Base-by-base conservation (phyloP, 805 yeast genomes). In the Soucietia sequanensis region DNA sequence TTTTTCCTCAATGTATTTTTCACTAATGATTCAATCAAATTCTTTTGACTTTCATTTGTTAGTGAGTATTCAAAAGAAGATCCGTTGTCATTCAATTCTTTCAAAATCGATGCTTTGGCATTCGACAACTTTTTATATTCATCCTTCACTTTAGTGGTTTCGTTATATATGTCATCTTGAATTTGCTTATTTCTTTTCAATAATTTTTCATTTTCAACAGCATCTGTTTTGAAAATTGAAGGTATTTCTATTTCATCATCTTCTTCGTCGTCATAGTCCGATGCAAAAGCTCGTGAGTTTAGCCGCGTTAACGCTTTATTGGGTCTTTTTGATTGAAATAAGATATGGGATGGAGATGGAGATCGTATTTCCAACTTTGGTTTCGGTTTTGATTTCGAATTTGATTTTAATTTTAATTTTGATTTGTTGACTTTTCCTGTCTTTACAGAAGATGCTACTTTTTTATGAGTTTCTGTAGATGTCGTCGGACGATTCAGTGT, bases 71-170 rank as follows among this genome's bases (percentile, higher is more conserved):
- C 28, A 23, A 43, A 46, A 2, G 31, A 33, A 18, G 46, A 53
- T 14, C 66, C 67, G 35, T 60, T 60, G 29, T 56, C 61, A 43
- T 61, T 63, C 28, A 63, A 41, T 33, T 62, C 68, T 4, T 24
- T 32, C 25, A 62, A 15, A 9, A 61, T 23, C 23, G 35, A 25
- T 6, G 31, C 30, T 24, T 48, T 54, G 10, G 44, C 33, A 5
- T 11, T 14, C 29, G 42, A 31, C 27, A 55, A 37, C 19, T 27
- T 33, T 5, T 39, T 34, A 31, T 40, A 46, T 28, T 57, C 51
- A 18, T 37, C 34, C 14, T 30, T 31, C 12, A 46, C 39, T 27
- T 46, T 37, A 7, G 18, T 27, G 18, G 46, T 48, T 8, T 54
- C 58, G 8, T 39, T 35, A 2, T n/a, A 35, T 20, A 60, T 23